Conservation (phyloP, 2,329 filamentous ascomycete species). For the Trichophyton benhamiae region DNA sequence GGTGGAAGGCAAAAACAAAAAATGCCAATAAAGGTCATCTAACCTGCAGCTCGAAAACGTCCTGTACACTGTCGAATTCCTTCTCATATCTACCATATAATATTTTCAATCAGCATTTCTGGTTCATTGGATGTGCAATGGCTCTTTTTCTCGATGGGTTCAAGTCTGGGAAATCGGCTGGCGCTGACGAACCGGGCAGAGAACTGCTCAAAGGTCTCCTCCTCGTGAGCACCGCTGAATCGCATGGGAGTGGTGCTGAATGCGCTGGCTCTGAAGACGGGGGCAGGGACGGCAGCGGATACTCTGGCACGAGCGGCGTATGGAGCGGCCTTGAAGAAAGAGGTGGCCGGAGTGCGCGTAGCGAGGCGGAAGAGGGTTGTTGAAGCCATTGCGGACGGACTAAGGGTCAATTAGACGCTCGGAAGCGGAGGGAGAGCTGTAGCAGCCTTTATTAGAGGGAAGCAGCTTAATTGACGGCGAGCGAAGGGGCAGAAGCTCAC, state of each 20-base stretch:
- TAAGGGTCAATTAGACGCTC: neutral
- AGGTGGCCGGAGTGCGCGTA: constrained; percentile 43
- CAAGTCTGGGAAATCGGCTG: neutral
- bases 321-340: constrained; percentile 49
- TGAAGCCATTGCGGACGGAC: constrained; percentile 47
- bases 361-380: constrained; percentile 58
- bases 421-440: constrained; percentile 1
- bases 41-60: constrained; percentile 99
- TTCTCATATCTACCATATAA: constrained; percentile 72
- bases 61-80: constrained; percentile 94
- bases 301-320: constrained; percentile 48
- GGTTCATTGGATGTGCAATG: neutral
- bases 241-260: constrained; percentile 44
- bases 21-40: constrained; percentile 21
- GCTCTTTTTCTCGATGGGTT: no score
- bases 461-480: constrained; percentile 3
- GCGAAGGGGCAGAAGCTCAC: constrained; percentile 7
- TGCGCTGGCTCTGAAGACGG: constrained; percentile 52
- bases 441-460: neutral
- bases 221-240: constrained; percentile 54
- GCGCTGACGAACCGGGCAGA: constrained; percentile 63
- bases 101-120: neutral
- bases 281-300: constrained; percentile 41
- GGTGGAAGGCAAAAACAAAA: neutral
- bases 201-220: constrained; percentile 99